A percentile compares a stretch with the other conserved stretches of the same genome.
Conservation (phyloP, 495 filamentous ascomycete species). For the Entonaema liquescens region DNA sequence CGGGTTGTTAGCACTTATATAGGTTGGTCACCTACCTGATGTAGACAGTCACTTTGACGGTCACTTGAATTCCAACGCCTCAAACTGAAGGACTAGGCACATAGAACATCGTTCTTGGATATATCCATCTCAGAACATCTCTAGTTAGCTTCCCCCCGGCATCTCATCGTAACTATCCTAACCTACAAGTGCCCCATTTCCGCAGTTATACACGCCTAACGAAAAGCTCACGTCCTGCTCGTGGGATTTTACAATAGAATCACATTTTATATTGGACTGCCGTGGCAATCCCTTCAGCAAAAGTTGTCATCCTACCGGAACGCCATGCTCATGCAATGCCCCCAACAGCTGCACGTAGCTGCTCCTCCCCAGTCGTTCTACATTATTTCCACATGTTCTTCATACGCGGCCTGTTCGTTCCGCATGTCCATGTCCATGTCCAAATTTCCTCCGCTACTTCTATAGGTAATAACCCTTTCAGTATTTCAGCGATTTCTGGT, state of each 20-base stretch:
- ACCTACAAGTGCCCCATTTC: background rate
- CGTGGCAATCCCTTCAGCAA: constrained; percentile 24
- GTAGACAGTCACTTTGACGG: background rate
- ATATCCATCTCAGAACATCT: background rate
- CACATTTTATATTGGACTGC: constrained; percentile 18
- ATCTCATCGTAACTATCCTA: background rate
- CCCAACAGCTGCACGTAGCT: constrained; percentile 1
- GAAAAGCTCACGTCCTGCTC: background rate
- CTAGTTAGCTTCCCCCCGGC: background rate
- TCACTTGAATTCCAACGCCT: background rate
- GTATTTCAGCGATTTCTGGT: constrained; percentile 33
- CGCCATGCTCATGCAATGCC: constrained; percentile 48
- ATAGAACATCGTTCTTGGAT: background rate
- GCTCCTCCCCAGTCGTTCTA: constrained; percentile 6
- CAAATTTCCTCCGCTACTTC: background rate
- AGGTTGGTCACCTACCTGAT: too few species aligned
- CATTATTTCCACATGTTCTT: constrained; percentile 28
- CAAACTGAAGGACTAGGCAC: background rate
- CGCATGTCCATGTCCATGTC: constrained; percentile 3
- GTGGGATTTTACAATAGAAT: background rate
- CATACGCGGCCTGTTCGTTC: background rate
- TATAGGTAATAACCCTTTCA: background rate
- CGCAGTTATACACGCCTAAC: background rate
- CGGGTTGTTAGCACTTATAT: background rate
- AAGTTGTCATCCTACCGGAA: constrained; percentile 41